Percentiles rank a stretch among this genome's conserved stretches.
These are phyloP conservation scores for Elaeis oleifera DNA, from an alignment of 202 grass and related monocot species.

Conservation along the genomic window DNA sequence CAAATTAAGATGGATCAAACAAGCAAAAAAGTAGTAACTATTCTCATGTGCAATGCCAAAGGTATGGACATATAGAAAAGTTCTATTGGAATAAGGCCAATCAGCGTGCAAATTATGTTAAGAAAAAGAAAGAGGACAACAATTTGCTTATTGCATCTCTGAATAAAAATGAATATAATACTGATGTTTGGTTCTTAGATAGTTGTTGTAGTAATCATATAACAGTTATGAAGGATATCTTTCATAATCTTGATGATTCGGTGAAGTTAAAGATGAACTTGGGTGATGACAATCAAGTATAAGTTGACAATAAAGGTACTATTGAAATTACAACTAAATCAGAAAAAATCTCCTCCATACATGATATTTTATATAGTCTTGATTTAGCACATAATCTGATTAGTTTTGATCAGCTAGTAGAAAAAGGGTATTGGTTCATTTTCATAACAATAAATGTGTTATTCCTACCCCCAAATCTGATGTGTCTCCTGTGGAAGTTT, in stretches of 20 bases:
- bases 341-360: not conserved
- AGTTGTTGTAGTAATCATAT: constrained; percentile 3
- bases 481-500: not conserved
- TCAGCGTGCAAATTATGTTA: too few relatives aligned
- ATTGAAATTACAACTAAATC: not conserved
- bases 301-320: not conserved
- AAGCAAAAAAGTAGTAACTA: too few relatives aligned
- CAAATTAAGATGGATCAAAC: too few relatives aligned
- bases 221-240: not conserved
- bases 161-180: not conserved
- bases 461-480: not conserved
- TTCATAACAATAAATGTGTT: constrained; percentile 1
- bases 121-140: too few relatives aligned
- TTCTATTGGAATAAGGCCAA: too few relatives aligned
- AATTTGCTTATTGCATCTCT: too few relatives aligned
- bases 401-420: not conserved
- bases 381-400: not conserved
- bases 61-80: too few relatives aligned
- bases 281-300: not conserved
- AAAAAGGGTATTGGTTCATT: not conserved
- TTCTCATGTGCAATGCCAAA: too few relatives aligned
- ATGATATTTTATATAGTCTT: not conserved
- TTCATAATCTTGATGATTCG: not conserved
- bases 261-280: too few relatives aligned
- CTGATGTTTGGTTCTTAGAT: not conserved